Percentiles rank a stretch among this genome's conserved stretches.
Evolutionary conservation across 75 land plant genomes (phyloP).

Genomic region (Sequoia sempervirens): DNA sequence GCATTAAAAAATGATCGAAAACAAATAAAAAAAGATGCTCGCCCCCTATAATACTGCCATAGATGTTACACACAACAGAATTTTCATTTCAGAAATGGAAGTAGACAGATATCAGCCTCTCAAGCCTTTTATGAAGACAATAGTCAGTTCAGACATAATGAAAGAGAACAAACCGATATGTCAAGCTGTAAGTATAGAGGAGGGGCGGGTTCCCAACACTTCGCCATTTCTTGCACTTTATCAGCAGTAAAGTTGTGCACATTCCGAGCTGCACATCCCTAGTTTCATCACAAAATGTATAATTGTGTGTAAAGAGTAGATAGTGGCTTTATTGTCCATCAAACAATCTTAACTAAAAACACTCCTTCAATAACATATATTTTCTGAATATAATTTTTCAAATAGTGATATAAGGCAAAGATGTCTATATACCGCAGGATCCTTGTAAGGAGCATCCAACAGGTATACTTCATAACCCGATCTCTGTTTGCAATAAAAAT

Average conservation of each 20-base stretch:
- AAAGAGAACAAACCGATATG: slow-evolving; percentile 38
- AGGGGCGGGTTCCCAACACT: slow-evolving; percentile 74
- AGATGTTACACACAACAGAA: background rate
- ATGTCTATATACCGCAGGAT: slow-evolving; percentile 48
- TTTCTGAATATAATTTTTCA: background rate
- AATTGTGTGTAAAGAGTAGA: background rate
- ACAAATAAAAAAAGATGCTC: background rate
- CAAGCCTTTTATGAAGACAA: background rate
- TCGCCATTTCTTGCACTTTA: slow-evolving; percentile 61
- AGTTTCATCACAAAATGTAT: background rate
- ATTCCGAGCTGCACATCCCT: slow-evolving; percentile 93
- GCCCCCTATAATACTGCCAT: background rate
- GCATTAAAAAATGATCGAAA: background rate
- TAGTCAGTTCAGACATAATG: background rate
- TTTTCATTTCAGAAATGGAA: background rate
- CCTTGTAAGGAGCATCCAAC: slow-evolving; percentile 77
- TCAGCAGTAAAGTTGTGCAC: slow-evolving; percentile 65
- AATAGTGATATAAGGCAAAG: background rate
- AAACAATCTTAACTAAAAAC: background rate
- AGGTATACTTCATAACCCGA: slow-evolving; percentile 86
- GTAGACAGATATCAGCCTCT: background rate
- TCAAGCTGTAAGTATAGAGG: slow-evolving; percentile 62
- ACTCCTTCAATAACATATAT: background rate
- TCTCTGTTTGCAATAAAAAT: slow-evolving; percentile 39
- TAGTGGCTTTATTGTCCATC: background rate